Conservation (phyloP, 2,329 filamentous ascomycete species). For the Ophiostoma sp. region DNA sequence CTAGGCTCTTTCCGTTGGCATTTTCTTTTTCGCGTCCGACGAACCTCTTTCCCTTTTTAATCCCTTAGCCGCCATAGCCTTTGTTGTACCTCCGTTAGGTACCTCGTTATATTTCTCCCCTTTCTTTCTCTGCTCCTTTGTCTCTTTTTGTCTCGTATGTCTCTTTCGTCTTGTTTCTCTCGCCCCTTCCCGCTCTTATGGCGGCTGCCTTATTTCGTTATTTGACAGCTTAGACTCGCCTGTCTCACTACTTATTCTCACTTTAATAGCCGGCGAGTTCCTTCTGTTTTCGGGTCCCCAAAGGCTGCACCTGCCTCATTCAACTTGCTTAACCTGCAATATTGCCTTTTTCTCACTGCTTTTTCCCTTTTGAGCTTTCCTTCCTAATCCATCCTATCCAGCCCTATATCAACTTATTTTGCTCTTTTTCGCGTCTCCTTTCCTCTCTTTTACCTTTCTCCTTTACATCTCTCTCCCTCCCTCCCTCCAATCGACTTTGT, state of each 20-base stretch:
- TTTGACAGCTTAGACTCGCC: too few species aligned
- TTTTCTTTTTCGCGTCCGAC: background rate
- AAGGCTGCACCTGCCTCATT: background rate
- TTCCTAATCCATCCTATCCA: background rate
- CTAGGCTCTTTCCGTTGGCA: background rate
- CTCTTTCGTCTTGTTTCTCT: background rate
- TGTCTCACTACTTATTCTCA: background rate
- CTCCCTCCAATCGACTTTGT: background rate
- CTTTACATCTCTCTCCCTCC: background rate
- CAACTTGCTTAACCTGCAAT: background rate
- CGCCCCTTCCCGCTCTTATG: background rate
- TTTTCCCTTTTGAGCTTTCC: background rate
- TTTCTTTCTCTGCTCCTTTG: too few species aligned
- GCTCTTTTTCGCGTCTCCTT: background rate
- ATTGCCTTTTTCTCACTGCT: constrained; percentile 2
- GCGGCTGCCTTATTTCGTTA: background rate
- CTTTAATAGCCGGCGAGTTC: background rate
- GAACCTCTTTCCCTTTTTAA: constrained; percentile 3
- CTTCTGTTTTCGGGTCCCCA: background rate
- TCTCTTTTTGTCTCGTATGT: background rate
- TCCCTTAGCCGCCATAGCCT: constrained; percentile 20
- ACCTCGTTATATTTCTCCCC: background rate
- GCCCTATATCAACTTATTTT: background rate
- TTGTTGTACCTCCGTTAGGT: constrained; percentile 10
- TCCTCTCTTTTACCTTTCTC: background rate